Evolutionary conservation across 257 asterid genomes (phyloP).

Genomic region (Agastache rugosa): DNA sequence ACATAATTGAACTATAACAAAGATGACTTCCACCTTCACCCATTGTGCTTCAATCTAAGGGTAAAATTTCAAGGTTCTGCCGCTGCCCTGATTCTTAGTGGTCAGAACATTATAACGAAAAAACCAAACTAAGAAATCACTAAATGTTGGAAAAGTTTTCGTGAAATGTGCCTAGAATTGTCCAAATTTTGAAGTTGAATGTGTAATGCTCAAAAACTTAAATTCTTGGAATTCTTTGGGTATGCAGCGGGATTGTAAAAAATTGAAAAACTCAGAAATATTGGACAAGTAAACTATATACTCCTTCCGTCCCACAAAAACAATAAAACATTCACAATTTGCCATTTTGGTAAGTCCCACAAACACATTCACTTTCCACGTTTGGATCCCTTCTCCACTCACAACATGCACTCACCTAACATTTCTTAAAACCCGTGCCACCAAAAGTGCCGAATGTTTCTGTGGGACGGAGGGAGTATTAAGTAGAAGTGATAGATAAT

Average conservation of each 20-base stretch:
- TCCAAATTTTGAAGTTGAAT: slow-evolving; percentile 9
- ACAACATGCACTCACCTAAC: no score
- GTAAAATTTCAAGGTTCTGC: neutral
- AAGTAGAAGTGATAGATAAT: neutral
- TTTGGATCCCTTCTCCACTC: no score
- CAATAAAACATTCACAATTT: no score
- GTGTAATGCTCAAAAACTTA: neutral
- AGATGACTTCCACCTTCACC: neutral
- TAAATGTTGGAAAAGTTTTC: neutral
- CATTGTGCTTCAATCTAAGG: slow-evolving; percentile 7
- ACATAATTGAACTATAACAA: slow-evolving; percentile 8
- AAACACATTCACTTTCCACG: no score
- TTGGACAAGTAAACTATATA: neutral
- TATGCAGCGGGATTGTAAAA: neutral
- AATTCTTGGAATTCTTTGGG: neutral
- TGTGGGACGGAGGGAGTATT: no score
- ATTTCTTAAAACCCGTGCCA: no score
- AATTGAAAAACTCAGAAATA: slow-evolving; percentile 8
- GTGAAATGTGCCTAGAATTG: neutral
- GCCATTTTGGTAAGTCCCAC: no score
- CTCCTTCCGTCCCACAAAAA: no score
- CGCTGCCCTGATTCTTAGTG: neutral
- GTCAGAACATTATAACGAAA: neutral
- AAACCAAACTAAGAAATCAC: neutral
- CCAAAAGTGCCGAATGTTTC: no score